phyloP scores from a whole-genome alignment of 352 stramenopile species.

The Pythium angustatum region DNA sequence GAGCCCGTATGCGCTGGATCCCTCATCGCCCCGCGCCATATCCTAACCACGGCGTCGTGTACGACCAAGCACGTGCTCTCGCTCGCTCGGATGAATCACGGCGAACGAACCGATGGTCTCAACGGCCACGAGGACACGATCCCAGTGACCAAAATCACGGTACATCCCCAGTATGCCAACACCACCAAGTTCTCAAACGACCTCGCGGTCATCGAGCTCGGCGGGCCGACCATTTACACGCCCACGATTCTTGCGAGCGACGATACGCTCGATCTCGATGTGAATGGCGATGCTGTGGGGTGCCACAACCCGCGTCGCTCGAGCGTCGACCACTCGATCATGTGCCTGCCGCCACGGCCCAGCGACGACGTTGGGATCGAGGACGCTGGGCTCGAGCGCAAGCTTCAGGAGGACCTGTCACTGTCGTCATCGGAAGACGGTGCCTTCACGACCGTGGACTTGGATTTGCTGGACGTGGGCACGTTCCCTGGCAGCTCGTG shows the following conservation, averaged over 20 bases:
- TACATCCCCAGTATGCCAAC: conserved; percentile 28
- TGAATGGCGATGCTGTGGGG: not conserved
- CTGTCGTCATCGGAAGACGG: not conserved
- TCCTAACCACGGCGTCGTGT: conserved; percentile 28
- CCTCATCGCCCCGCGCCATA: conserved; percentile 28
- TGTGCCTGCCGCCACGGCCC: conserved; percentile 19
- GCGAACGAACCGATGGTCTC: not conserved
- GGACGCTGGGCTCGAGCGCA: not conserved
- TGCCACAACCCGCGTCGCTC: conserved; percentile 12
- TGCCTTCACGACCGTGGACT: not conserved
- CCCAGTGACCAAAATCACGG: conserved; percentile 1
- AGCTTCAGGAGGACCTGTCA: not conserved
- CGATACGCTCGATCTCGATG: conserved; percentile 12
- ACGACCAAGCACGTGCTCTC: conserved; percentile 18
- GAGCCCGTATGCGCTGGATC: conserved; percentile 22
- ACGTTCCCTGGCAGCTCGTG: not conserved
- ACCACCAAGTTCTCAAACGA: conserved; percentile 24
- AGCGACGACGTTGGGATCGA: no score
- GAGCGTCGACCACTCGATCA: conserved; percentile 15
- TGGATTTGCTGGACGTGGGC: not conserved
- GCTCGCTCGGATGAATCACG: conserved; percentile 17
- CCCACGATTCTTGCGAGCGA: conserved; percentile 28
- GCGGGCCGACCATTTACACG: conserved; percentile 24
- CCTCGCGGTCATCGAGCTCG: conserved; percentile 26
- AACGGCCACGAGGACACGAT: conserved; percentile 21